These are phyloP conservation scores for Trichophyton benhamiae DNA, from an alignment of 2,329 filamentous ascomycete species.

Conservation along the genomic window DNA sequence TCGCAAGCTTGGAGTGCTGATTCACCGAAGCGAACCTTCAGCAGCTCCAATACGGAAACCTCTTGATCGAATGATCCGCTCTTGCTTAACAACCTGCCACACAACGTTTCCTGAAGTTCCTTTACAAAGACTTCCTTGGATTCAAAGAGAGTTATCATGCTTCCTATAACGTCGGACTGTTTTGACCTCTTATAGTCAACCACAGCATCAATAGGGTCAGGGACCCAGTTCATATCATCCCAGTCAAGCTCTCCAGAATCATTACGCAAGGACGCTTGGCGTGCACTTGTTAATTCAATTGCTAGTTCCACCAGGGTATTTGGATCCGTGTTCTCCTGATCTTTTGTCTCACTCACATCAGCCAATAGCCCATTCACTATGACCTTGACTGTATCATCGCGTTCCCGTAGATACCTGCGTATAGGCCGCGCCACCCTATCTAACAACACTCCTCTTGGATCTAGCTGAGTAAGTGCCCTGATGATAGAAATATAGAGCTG, in stretches of 20 bases:
- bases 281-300: slow-evolving; percentile 37
- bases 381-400: slow-evolving; percentile 54
- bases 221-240: slow-evolving; percentile 86
- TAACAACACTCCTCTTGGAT: slow-evolving; percentile 53
- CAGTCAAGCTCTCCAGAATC: slow-evolving; percentile 64
- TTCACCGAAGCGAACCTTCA: slow-evolving; percentile 83
- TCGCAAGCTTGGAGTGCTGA: slow-evolving; percentile 80
- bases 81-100: slow-evolving; percentile 58
- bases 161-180: slow-evolving; percentile 82
- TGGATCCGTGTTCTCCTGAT: slow-evolving; percentile 19
- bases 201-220: slow-evolving; percentile 83
- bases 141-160: slow-evolving; percentile 76
- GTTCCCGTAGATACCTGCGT: slow-evolving; percentile 49
- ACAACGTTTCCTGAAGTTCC: slow-evolving; percentile 81
- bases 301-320: slow-evolving; percentile 43
- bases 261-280: slow-evolving; percentile 31
- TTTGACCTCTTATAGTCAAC: slow-evolving; percentile 84
- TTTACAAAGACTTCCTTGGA: slow-evolving; percentile 87
- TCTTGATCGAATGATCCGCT: slow-evolving; percentile 64
- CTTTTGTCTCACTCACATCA: slow-evolving; percentile 31
- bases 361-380: slow-evolving; percentile 53
- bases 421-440: slow-evolving; percentile 55
- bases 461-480: slow-evolving; percentile 49
- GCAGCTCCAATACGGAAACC: slow-evolving; percentile 67
- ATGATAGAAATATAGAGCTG: slow-evolving; percentile 57